phyloP scores from a whole-genome alignment of 2,329 filamentous ascomycete genomes.

The Coleophoma crateriformis region DNA sequence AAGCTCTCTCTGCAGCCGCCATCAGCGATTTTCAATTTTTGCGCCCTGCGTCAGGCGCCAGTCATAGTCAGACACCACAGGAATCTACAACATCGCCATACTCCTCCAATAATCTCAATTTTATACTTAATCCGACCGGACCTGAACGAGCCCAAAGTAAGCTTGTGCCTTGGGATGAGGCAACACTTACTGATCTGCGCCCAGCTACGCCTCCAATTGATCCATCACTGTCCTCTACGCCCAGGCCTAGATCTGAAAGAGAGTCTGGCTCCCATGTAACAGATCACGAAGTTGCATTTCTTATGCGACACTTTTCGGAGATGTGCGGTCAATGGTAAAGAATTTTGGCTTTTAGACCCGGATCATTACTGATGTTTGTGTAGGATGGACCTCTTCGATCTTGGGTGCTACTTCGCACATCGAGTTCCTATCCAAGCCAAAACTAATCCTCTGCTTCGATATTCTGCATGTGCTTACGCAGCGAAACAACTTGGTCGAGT shows the following conservation, averaged over 20 bases:
- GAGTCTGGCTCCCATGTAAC: conserved; percentile 19
- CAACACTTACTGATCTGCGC: neutral
- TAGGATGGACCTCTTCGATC: conserved; percentile 48
- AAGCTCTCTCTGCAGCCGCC: conserved; percentile 47
- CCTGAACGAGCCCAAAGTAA: conserved; percentile 9
- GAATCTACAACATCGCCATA: conserved; percentile 17
- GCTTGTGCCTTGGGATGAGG: no score
- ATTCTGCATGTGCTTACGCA: conserved; percentile 53
- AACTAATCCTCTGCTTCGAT: conserved; percentile 38
- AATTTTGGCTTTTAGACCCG: neutral
- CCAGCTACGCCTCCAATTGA: conserved; percentile 36
- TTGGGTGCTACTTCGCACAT: conserved; percentile 53
- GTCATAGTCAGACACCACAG: conserved; percentile 11
- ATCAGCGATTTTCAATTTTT: conserved; percentile 32
- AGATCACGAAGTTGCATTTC: conserved; percentile 53
- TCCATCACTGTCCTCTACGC: conserved; percentile 23
- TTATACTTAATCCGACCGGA: conserved; percentile 41
- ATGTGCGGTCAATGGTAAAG: conserved; percentile 50
- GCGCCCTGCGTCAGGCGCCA: conserved; percentile 11
- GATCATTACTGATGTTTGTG: conserved; percentile 8
- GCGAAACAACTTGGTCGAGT: conserved; percentile 55
- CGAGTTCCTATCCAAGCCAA: conserved; percentile 53
- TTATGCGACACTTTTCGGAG: conserved; percentile 55
- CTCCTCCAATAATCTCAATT: conserved; percentile 42
- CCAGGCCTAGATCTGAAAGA: no score